These are phyloP conservation scores for Trichoderma sp. DNA, from an alignment of 2,329 filamentous ascomycete species.

Conservation along the genomic window DNA sequence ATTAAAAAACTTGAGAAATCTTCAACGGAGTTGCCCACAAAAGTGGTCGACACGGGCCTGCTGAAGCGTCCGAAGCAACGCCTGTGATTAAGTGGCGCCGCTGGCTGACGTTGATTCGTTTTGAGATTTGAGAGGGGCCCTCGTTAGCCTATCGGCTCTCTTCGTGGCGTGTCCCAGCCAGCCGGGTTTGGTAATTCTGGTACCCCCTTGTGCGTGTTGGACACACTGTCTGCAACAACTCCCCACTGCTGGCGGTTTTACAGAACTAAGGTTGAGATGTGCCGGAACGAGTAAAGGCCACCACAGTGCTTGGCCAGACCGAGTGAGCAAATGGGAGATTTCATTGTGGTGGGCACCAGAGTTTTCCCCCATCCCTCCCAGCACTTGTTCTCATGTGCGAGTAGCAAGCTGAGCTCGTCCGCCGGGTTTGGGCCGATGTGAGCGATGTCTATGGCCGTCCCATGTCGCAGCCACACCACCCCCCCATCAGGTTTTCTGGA, in stretches of 20 bases:
- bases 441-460: background rate
- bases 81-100: conserved; percentile 13
- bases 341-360: conserved; percentile 1
- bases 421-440: background rate
- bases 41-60: background rate
- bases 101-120: background rate
- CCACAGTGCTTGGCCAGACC: background rate
- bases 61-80: background rate
- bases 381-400: background rate
- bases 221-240: background rate
- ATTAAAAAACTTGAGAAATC: background rate
- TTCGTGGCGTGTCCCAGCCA: conserved; percentile 1
- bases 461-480: conserved; percentile 8
- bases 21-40: background rate
- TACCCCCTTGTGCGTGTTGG: background rate
- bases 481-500: background rate
- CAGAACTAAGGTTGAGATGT: background rate
- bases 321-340: conserved; percentile 7
- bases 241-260: background rate
- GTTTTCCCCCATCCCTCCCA: background rate
- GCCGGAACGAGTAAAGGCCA: conserved; percentile 8
- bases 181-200: conserved; percentile 4
- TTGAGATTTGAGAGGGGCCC: background rate
- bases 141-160: background rate
- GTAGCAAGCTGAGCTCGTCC: background rate